phyloP scores from a whole-genome alignment of 257 asterid genomes.

The Rauvolfia tetraphylla region DNA sequence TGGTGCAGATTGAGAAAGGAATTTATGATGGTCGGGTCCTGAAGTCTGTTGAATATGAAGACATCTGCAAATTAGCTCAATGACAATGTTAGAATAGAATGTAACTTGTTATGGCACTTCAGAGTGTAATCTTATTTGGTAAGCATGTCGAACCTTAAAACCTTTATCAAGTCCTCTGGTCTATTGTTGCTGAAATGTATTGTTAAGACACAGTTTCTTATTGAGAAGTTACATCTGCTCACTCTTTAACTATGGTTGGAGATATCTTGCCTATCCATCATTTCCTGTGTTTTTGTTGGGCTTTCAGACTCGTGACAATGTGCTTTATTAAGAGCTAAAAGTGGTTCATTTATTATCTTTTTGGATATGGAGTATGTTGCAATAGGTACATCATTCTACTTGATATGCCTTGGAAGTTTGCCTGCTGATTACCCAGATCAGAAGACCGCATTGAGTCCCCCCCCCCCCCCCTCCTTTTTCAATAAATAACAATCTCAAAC shows the following conservation, averaged over 20 bases:
- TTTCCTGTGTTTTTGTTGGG: not conserved
- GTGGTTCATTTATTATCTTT: not conserved
- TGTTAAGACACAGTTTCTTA: not conserved
- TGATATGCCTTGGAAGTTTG: not conserved
- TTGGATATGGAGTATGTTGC: no score
- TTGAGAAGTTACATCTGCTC: not conserved
- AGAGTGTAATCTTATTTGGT: not conserved
- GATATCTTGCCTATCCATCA: not conserved
- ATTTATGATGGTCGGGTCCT: conserved; percentile 80
- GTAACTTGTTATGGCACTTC: not conserved
- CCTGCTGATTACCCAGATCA: not conserved
- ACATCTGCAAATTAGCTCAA: conserved; percentile 65
- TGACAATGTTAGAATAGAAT: conserved; percentile 17
- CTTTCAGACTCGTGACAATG: not conserved
- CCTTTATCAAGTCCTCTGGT: not conserved
- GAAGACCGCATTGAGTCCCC: not conserved
- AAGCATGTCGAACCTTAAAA: not conserved
- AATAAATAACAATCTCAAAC: not conserved
- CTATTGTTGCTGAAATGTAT: not conserved
- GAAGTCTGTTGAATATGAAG: conserved; percentile 84
- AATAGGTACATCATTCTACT: not conserved
- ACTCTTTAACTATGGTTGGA: not conserved
- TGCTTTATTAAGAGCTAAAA: not conserved
- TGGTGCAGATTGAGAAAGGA: conserved; percentile 89
- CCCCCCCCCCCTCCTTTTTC: no score